phyloP scores from a whole-genome alignment of 2,329 filamentous ascomycete genomes.

The Colletotrichum cereale region DNA sequence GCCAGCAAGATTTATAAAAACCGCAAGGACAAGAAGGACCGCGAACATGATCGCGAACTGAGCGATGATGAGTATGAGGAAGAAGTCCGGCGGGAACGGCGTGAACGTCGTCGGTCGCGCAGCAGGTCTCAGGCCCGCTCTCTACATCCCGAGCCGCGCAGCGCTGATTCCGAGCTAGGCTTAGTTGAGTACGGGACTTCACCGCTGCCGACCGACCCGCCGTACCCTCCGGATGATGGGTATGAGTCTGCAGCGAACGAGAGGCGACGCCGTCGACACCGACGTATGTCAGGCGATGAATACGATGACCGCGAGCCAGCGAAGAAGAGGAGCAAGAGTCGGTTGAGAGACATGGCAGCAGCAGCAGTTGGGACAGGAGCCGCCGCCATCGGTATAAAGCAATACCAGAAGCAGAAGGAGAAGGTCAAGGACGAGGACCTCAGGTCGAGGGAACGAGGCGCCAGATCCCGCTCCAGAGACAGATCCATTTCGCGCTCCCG shows the following conservation, averaged over 20 bases:
- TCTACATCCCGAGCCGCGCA: constrained; percentile 62
- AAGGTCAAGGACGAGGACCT: constrained; percentile 54
- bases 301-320: constrained; percentile 51
- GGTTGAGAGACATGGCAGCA: constrained; percentile 66
- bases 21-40: constrained; percentile 71
- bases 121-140: constrained; percentile 66
- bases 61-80: constrained; percentile 50
- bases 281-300: constrained; percentile 50
- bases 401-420: constrained; percentile 65
- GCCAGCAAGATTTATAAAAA: constrained; percentile 73
- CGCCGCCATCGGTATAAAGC: constrained; percentile 73
- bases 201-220: constrained; percentile 61
- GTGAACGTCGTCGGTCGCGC: constrained; percentile 49
- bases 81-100: constrained; percentile 38
- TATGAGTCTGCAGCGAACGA: constrained; percentile 65
- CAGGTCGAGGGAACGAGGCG: constrained; percentile 37
- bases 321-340: constrained; percentile 66
- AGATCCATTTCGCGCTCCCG: constrained; percentile 30
- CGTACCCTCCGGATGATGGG: constrained; percentile 50
- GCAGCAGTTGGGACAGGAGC: constrained; percentile 69
- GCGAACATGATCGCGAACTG: constrained; percentile 51
- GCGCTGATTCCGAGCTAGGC: constrained; percentile 75
- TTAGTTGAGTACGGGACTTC: constrained; percentile 75
- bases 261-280: constrained; percentile 53
- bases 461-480: constrained; percentile 32